Base-by-base conservation (phyloP, 176 grass and related monocot genomes). In the Themeda triandra region DNA sequence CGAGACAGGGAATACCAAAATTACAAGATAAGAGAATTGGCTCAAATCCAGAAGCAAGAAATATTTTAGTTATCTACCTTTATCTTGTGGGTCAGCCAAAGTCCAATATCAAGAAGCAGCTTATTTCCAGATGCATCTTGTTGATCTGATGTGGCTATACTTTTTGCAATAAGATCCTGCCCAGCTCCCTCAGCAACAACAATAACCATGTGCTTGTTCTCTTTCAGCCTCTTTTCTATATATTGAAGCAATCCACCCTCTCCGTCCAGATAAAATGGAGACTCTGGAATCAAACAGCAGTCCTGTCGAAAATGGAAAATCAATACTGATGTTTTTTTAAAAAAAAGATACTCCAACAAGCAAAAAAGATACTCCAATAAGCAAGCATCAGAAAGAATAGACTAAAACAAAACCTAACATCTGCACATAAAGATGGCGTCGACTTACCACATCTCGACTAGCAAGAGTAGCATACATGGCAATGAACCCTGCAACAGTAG, bases 381-480 rank as follows among this genome's bases (percentile, higher is more conserved):
- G 32, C 31, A 79, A 33, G 29, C 45, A 69, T 10, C 12, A 63
- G 37, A 84, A 10, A 2, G 17, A 83, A 77, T 51, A 10, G 40
- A 40, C 53, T 23, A 24, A 6, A 65, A 4, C 8, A 15, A 18
- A 63, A 78, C n/a, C 63, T 19, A 70, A 64, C 10, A 79, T 79
- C 33, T 71, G 14, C 56, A 68, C 21, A 40, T 82, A 56, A 4
- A 65, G 62, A 51, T 71, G 36, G 1, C 17, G 74, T 44, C 12
- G 56, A 89, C 91, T 82, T 90, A 99, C 96, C 91, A 99, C 96
- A 87, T 99, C 96, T 86, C 96, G 70, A 51, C 86, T 99, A 60
- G 96, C 96, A 62, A 99, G 91, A 73, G 96, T 99, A 62, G 96
- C 96, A 91, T 91, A 96, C 96, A 99, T 94, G 17, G 96, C 89